Evolutionary conservation across 2,329 filamentous ascomycete genomes (phyloP), one percentile per base, ranked within the genome.

Genomic region (Colletotrichum filicis): DNA sequence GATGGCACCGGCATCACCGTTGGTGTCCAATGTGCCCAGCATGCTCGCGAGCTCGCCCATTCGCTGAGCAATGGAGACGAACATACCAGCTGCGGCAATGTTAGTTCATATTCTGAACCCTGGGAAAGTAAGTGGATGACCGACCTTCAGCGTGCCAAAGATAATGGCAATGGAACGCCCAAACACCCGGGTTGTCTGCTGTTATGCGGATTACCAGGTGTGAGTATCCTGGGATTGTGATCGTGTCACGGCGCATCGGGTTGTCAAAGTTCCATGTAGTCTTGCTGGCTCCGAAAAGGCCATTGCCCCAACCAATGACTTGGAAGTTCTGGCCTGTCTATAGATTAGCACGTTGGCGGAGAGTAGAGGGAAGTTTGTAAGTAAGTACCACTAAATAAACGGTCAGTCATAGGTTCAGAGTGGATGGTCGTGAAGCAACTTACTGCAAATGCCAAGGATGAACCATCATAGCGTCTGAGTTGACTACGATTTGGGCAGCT

Each of bases 81-180:
- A 71, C 71, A 74, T 74, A 19, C 71, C 71, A 9, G 62, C 71
- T 74, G 30, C 2, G 1, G 28, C 5, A 16, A 37, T 8, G 22
- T 72, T 30, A 60, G 66, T 32, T n/a, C 5, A 14, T 56, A 5
- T 22, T 26, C 1, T n/a, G n/a, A 6, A 19, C 22, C 4, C 2
- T 26, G 30, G n/a, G 4, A 22, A 28, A 35, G 28, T 14, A 26
- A 24, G 24, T 2, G 16, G n/a, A n/a, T 3, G 12, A 71, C 68
- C 1, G 12, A 68, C 72, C 72, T 63, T 90, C 88, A 0, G 85
- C 83, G 76, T 91, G 89, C 89, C 89, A 91, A 0, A 84, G 82
- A 68, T 90, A 86, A 74, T 91, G 89, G 75, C 89, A 91, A 76
- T 91, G 89, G 37, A 91, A 85, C 0, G 87, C 84, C 89, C 89